Percentiles rank a stretch among this genome's conserved stretches.
These are phyloP conservation scores for Tilletia caries DNA, from an alignment of 1,284 basidiomycete genomes.

Conservation along the genomic window DNA sequence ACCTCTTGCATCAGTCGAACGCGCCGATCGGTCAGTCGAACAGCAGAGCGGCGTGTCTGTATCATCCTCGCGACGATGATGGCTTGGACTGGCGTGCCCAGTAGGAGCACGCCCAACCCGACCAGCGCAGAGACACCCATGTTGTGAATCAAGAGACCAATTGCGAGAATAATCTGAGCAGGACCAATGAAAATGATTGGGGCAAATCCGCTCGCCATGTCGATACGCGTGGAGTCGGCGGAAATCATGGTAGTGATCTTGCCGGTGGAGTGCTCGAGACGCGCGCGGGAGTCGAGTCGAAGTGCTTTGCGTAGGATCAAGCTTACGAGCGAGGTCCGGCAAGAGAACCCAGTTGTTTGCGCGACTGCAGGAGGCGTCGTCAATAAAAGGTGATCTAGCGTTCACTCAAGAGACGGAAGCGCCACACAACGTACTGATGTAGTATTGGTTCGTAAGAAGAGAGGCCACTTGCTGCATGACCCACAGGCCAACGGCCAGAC, in stretches of 20 bases:
- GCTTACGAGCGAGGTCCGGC: conserved; percentile 27
- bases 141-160: conserved; percentile 44
- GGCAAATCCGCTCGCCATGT: conserved; percentile 30
- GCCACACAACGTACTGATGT: conserved; percentile 10
- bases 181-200: conserved; percentile 33
- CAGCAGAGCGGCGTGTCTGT: conserved; percentile 24
- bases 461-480: conserved; percentile 26
- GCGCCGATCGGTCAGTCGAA: conserved; percentile 26
- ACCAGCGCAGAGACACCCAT: conserved; percentile 28
- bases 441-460: conserved; percentile 20
- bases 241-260: conserved; percentile 71
- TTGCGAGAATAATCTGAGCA: conserved; percentile 25
- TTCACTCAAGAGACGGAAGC: conserved; percentile 20
- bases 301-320: conserved; percentile 26
- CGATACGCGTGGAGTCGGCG: conserved; percentile 50
- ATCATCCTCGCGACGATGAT: conserved; percentile 30
- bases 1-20: conserved; percentile 30
- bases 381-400: conserved; percentile 11
- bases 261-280: conserved; percentile 58
- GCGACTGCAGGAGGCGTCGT: conserved; percentile 26
- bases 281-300: conserved; percentile 21
- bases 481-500: conserved; percentile 63
- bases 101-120: conserved; percentile 54
- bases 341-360: conserved; percentile 27
- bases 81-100: conserved; percentile 54